Base-by-base conservation (phyloP, 306 rosid species). In the Medicago truncatula region DNA sequence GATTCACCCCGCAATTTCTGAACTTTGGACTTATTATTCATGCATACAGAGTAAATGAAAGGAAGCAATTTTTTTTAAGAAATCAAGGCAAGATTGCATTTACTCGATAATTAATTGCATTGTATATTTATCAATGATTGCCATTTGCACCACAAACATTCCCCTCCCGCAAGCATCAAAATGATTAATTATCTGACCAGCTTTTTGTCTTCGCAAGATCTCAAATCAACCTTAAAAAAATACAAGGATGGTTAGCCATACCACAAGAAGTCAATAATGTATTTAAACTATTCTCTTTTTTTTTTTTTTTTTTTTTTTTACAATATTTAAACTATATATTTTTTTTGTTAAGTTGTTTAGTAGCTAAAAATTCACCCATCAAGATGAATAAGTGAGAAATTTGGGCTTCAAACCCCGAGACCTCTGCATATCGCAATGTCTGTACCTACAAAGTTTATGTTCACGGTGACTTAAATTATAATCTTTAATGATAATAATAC, bases 401-500 rank as follows among this genome's bases (percentile, higher is more conserved):
- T 3, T 3, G 4, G 31, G 31, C 0, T 28, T 28, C 0, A 28
- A 28, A 28, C 31, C 31, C 4, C n/a, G n/a, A n/a, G 31, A 28
- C 31, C 31, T 28, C 31, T 3, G 0, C 4, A 28, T 28, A 28
- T 3, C 31, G 4, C 31, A 28, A 28, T 28, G 31, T 28, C 31
- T 0, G 0, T 28, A 0, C 0, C 4, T 0, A 28, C 0, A 0
- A 3, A 28, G 4, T 4, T 4, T 28, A 28, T 28, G 4, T 3
- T 28, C 31, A 28, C 4, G 31, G 31, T 4, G 31, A 28, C 31
- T 28, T 28, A 3, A 28, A 28, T 4, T 0, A 28, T 28, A 0
- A 0, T 28, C 31, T 28, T 28, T 28, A 28, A 28, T 28, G 0
- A 28, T 28, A 28, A 28, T 28, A 28, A 28, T 28, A 44, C 50